These are phyloP conservation scores for Emmonsia crescens DNA, from an alignment of 2,329 filamentous ascomycete species.

Conservation along the genomic window DNA sequence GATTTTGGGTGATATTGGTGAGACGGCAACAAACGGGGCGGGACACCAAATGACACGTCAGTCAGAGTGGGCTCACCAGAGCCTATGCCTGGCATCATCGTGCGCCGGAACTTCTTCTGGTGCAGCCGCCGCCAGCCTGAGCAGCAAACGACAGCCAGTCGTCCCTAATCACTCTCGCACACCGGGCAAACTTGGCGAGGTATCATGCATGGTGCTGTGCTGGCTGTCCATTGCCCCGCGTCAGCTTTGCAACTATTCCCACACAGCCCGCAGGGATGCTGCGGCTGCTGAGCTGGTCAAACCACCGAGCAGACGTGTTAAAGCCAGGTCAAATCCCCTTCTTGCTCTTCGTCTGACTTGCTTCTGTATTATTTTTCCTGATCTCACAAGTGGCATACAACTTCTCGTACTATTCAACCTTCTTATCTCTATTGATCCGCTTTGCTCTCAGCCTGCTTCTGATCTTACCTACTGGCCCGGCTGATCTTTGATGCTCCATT, in stretches of 20 bases:
- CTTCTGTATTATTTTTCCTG: constrained; percentile 6
- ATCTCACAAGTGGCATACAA: neutral
- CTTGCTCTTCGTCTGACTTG: constrained; percentile 2
- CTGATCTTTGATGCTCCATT: neutral
- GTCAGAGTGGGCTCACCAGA: neutral
- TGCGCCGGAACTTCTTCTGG: neutral
- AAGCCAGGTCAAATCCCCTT: constrained; percentile 11
- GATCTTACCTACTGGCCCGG: neutral
- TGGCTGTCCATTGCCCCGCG: constrained; percentile 1
- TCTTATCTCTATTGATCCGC: constrained; percentile 1
- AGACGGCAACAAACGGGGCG: neutral
- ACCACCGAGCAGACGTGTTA: constrained; percentile 7
- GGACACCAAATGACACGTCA: constrained; percentile 4
- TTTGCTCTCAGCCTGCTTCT: constrained; percentile 4
- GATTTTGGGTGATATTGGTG: neutral
- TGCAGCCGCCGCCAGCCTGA: constrained; percentile 1
- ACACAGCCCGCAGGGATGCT: constrained; percentile 2
- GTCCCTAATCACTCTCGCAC: neutral
- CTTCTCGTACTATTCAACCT: constrained; percentile 1
- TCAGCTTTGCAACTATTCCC: neutral
- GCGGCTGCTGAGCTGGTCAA: constrained; percentile 3
- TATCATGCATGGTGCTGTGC: constrained; percentile 1
- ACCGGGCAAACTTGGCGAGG: neutral
- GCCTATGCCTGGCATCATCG: neutral
- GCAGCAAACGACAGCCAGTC: constrained; percentile 2